Evolutionary conservation across 345 rosid genomes (phyloP).

Genomic region (Hevea brasiliensis): DNA sequence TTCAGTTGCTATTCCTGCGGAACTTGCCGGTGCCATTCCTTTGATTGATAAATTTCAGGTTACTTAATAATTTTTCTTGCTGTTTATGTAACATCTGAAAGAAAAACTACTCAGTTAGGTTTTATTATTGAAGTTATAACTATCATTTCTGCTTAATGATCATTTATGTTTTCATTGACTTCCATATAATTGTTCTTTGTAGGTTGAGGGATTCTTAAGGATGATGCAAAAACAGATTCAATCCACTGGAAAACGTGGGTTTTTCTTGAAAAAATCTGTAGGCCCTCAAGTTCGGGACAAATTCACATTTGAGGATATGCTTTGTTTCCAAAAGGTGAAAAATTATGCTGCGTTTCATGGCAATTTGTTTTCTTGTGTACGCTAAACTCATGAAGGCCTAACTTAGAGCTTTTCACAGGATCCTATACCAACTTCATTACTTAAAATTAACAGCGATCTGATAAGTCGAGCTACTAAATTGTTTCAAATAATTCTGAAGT

Average conservation of each 20-base stretch:
- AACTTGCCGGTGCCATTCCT: conserved; percentile 92
- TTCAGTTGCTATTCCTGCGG: conserved; percentile 70
- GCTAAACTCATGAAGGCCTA: conserved; percentile 13
- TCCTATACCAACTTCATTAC: conserved; percentile 90
- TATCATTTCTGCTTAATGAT: not conserved
- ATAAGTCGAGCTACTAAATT: conserved; percentile 81
- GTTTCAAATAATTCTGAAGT: conserved; percentile 83
- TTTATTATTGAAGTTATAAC: not conserved
- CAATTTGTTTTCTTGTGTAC: not conserved
- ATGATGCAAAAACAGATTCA: conserved; percentile 96
- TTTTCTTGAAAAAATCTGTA: conserved; percentile 73
- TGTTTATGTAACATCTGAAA: not conserved
- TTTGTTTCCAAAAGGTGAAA: conserved; percentile 89
- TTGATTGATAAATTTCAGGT: conserved; percentile 95
- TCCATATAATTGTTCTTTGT: conserved; percentile 5
- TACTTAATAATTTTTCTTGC: conserved; percentile 7
- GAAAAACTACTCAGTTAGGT: not conserved
- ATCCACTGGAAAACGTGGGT: conserved; percentile 83
- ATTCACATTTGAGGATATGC: conserved; percentile 93
- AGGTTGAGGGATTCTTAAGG: conserved; percentile 89
- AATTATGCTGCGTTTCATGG: not conserved
- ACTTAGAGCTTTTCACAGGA: conserved; percentile 51
- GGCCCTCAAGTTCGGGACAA: conserved; percentile 77
- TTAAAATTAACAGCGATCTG: conserved; percentile 76
- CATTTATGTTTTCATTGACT: conserved; percentile 10